Evolutionary conservation across 305 asterid species (phyloP), one percentile per base, ranked within the genome.

Genomic region (Fraxinus platypoda): DNA sequence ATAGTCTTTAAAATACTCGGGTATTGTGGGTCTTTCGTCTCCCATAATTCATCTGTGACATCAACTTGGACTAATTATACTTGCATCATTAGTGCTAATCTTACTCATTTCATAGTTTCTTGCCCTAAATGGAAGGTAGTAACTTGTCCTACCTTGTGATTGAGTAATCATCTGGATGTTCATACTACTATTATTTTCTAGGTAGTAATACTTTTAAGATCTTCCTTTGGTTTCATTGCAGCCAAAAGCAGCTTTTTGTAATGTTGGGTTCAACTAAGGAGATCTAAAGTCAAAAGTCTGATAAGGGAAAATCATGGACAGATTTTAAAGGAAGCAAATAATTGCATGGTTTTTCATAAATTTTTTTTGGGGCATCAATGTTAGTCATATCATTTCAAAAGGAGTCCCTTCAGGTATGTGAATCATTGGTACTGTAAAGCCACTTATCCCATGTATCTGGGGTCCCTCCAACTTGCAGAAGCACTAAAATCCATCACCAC

Each of bases 391-490:
- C 79, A 38, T 76, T 83, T 78, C 81, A 46, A 43, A 68, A 82
- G 80, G 78, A 78, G 85, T 70, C 78, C 76, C 68, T 83, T 80
- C 71, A 73, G 77, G 73, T 80, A 41, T 78, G 84, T 49, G 77
- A 83, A 78, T 71, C 26, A 78, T 75, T 81, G 62, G 79, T 68
- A 81, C 66, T 76, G 83, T 66, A 59, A 84, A 85, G 38, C 38
- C 74, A 75, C 71, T 82, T 72, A 84, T 66, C 80, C 71, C 82
- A 64, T 37, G 38, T 46, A 64, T n/a, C 64, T 78, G 80, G 80
- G 88, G 88, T 52, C 87, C 89, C 86, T 80, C 86, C 83, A 88
- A 86, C 87, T 87, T 82, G 84, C 86, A 83, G 85, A 76, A 82
- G 87, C 91, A 87, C 86, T 74, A 77, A 79, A 37, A 72, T 72